These are phyloP conservation scores for Candida hispaniensis DNA, from an alignment of 805 yeast genomes.

Conservation along the genomic window DNA sequence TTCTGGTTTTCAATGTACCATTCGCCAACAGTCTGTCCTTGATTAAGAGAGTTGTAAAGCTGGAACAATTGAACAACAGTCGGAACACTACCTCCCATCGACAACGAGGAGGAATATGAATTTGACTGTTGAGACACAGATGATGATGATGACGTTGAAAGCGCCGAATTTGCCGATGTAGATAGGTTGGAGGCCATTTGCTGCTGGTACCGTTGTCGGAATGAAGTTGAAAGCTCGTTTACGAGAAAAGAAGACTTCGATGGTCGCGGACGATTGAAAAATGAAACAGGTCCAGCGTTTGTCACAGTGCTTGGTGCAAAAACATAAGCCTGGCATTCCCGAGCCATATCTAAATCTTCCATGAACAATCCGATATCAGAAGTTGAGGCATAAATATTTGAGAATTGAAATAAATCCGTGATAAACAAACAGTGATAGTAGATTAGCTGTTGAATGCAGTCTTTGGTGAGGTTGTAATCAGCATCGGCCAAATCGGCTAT, in stretches of 20 bases:
- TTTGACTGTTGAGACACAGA: slow-evolving; percentile 16
- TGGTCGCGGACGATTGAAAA: slow-evolving; percentile 5
- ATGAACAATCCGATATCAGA: slow-evolving; percentile 61
- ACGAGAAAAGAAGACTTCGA: slow-evolving; percentile 4
- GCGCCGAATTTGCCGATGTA: slow-evolving; percentile 12
- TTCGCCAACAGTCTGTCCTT: slow-evolving; percentile 62
- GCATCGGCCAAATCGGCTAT: slow-evolving; percentile 76
- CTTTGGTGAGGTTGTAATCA: slow-evolving; percentile 64
- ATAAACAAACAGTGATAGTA: slow-evolving; percentile 80
- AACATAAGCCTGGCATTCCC: slow-evolving; percentile 80
- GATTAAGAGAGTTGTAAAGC: slow-evolving; percentile 66
- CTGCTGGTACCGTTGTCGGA: slow-evolving; percentile 6
- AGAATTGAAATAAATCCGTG: slow-evolving; percentile 80
- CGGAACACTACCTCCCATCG: slow-evolving; percentile 27
- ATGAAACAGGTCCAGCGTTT: slow-evolving; percentile 6
- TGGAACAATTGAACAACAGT: slow-evolving; percentile 57
- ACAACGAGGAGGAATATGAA: slow-evolving; percentile 6
- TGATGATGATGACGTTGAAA: slow-evolving; percentile 22
- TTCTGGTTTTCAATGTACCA: slow-evolving; percentile 69
- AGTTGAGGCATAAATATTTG: slow-evolving; percentile 82
- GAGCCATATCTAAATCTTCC: slow-evolving; percentile 52
- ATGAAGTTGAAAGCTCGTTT: slow-evolving; percentile 6
- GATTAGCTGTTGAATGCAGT: slow-evolving; percentile 82
- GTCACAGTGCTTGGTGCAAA: slow-evolving; percentile 29
- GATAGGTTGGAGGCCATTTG: slow-evolving; percentile 7